These are phyloP conservation scores for Termitomyces bulborhizus DNA, from an alignment of 768 basidiomycete genomes.

Conservation along the genomic window DNA sequence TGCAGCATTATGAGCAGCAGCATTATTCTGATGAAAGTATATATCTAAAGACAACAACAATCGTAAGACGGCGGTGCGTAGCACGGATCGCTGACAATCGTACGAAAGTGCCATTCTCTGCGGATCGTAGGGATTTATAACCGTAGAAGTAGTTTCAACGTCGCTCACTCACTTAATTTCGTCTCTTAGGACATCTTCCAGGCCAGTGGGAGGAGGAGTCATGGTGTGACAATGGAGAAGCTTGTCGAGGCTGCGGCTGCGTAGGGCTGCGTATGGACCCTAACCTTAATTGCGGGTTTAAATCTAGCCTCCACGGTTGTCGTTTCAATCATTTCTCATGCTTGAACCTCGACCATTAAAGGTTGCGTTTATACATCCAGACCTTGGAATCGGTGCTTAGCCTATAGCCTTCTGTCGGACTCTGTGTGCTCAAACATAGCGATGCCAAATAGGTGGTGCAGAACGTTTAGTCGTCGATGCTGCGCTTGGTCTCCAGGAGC, in stretches of 20 bases:
- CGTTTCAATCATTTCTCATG: slow-evolving; percentile 1
- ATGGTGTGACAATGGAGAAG: background rate
- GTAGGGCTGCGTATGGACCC: background rate
- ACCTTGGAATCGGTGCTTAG: slow-evolving; percentile 81
- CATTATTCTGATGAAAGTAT: slow-evolving; percentile 69
- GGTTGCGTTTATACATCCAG: slow-evolving; percentile 89
- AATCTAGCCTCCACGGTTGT: background rate
- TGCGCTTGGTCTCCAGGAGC: slow-evolving; percentile 77
- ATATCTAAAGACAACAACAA: slow-evolving; percentile 43
- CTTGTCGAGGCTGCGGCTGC: too few relatives aligned
- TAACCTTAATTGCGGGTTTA: slow-evolving; percentile 7
- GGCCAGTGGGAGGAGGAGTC: slow-evolving; percentile 32
- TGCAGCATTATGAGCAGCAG: slow-evolving; percentile 55
- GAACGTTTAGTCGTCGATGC: slow-evolving; percentile 95
- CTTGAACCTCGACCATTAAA: slow-evolving; percentile 23
- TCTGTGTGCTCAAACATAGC: slow-evolving; percentile 8
- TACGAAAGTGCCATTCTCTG: slow-evolving; percentile 82
- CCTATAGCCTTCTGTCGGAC: slow-evolving; percentile 4
- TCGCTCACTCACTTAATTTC: slow-evolving; percentile 53
- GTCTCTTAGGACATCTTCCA: slow-evolving; percentile 48
- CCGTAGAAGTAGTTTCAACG: background rate
- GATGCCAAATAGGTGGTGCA: slow-evolving; percentile 67
- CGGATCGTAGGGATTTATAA: background rate
- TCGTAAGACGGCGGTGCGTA: background rate
- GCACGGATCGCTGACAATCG: slow-evolving; percentile 14